These are phyloP conservation scores for Aspergillus biplanus DNA, from an alignment of 495 filamentous ascomycete genomes.

Conservation along the genomic window DNA sequence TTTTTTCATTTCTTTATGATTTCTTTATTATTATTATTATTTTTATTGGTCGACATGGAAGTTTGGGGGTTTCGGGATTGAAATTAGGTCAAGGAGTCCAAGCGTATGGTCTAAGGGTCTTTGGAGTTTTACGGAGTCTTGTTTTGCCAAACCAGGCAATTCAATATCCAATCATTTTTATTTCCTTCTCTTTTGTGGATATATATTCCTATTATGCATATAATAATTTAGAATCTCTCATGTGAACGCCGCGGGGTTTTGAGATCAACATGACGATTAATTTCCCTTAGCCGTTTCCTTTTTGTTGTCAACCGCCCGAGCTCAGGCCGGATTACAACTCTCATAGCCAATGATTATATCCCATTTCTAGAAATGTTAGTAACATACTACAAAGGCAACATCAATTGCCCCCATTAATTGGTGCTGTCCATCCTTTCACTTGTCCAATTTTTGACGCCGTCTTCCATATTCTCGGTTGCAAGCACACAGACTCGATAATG, in stretches of 20 bases:
- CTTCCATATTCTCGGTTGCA: neutral
- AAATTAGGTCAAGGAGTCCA: slow-evolving; percentile 13
- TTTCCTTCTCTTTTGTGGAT: slow-evolving; percentile 15
- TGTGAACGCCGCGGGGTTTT: slow-evolving; percentile 8
- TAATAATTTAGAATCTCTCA: slow-evolving; percentile 18
- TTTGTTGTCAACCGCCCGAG: neutral
- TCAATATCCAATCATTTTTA: slow-evolving; percentile 12
- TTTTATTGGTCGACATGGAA: neutral
- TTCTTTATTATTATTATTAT: neutral
- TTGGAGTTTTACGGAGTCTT: slow-evolving; percentile 17
- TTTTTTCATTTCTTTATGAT: slow-evolving; percentile 2
- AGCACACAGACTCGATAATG: no score
- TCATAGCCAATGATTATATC: neutral
- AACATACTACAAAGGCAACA: neutral
- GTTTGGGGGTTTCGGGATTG: slow-evolving; percentile 4
- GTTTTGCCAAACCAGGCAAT: slow-evolving; percentile 16
- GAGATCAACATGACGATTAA: neutral
- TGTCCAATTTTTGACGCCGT: neutral
- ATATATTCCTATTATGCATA: slow-evolving; percentile 8
- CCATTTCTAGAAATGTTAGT: neutral
- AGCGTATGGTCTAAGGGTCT: slow-evolving; percentile 3
- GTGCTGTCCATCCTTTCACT: neutral
- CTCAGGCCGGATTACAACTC: neutral
- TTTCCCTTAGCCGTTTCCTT: neutral
- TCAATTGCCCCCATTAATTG: neutral